Conservation (phyloP, 371 early-diverging fungal genomes). For the Mortierella sp. region DNA sequence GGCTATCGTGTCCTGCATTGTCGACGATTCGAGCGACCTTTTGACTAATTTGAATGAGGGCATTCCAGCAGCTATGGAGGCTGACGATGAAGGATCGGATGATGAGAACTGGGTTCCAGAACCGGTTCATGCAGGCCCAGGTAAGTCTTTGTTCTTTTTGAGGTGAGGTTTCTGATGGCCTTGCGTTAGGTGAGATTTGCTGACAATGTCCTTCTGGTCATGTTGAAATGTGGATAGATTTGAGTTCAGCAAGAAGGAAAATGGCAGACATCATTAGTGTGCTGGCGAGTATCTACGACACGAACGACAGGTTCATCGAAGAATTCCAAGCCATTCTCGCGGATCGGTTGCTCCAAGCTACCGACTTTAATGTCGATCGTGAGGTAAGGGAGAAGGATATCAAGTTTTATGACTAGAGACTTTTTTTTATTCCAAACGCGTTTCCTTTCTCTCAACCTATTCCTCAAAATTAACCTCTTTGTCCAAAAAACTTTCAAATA, state of each 20-base stretch:
- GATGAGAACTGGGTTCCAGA: slow-evolving; percentile 66
- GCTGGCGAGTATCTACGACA: slow-evolving; percentile 71
- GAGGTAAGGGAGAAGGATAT: slow-evolving; percentile 56
- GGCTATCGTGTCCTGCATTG: slow-evolving; percentile 68
- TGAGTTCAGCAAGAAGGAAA: slow-evolving; percentile 57
- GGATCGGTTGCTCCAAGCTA: slow-evolving; percentile 57
- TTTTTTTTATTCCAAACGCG: too few species aligned
- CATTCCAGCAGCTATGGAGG: slow-evolving; percentile 41
- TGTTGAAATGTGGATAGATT: slow-evolving; percentile 24
- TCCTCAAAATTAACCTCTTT: background rate
- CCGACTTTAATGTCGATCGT: slow-evolving; percentile 61
- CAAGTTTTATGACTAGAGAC: slow-evolving; percentile 1
- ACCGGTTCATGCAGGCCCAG: slow-evolving; percentile 62
- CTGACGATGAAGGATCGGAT: slow-evolving; percentile 58
- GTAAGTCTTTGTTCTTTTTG: slow-evolving; percentile 21
- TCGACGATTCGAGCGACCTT: slow-evolving; percentile 57
- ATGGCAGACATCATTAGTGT: slow-evolving; percentile 66
- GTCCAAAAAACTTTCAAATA: slow-evolving; percentile 2
- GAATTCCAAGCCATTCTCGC: slow-evolving; percentile 71
- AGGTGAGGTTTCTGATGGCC: too few species aligned
- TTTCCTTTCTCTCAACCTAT: background rate
- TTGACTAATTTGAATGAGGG: slow-evolving; percentile 47
- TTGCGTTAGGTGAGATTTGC: background rate
- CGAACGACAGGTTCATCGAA: slow-evolving; percentile 66
- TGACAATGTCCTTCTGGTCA: background rate